Base-by-base conservation (phyloP, 2,329 filamentous ascomycete species). In the Sporothrix schenckii region DNA sequence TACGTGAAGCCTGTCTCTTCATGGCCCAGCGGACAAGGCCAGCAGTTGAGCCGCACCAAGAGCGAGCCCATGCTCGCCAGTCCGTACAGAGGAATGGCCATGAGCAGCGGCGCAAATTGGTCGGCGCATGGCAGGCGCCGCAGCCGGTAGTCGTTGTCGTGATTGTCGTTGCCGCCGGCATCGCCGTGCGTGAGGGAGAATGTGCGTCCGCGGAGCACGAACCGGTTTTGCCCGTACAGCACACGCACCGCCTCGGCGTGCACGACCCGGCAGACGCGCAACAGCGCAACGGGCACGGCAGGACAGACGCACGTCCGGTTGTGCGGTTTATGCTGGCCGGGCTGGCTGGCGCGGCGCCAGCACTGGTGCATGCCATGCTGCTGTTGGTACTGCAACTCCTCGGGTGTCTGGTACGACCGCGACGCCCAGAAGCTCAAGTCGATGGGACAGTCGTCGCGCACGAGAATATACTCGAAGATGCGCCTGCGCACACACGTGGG, bases 41-140 rank as follows among this genome's bases (percentile, higher is more conserved):
- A 66, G 63, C 63, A 66, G 19, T 66, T 53, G 11, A 66, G 63
- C 27, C 63, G 44, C 24, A 66, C 19, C 24, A 66, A 19, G 7
- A 66, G 49, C 19, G 49, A 50, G 21, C 41, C 14, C 61, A 66
- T 66, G 44, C 39, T 24, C 0, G 61, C 47, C 5, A 66, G 47
- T 1, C 61, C 61, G 16, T 66, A 52, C 27, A 52, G 24, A 14
- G 61, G 47, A 6, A 66, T 13, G 7, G 10, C 47, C 1, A 3
- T 16, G 4, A 66, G 47, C 24, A 66, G 27, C 0, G 61, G 61
- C 16, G 47, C 47, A 50, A 66, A 50, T 9, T 66, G 61, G 2
- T 11, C 21, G 54, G 24, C 47, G 24, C 19, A 39, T 16, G 61
- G 47, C 47, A 34, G 21, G 13, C 61, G 27, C 19, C 27, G 11